Evolutionary conservation across 192 early-diverging fungal genomes (phyloP).

Genomic region (Backusella morwellensis): DNA sequence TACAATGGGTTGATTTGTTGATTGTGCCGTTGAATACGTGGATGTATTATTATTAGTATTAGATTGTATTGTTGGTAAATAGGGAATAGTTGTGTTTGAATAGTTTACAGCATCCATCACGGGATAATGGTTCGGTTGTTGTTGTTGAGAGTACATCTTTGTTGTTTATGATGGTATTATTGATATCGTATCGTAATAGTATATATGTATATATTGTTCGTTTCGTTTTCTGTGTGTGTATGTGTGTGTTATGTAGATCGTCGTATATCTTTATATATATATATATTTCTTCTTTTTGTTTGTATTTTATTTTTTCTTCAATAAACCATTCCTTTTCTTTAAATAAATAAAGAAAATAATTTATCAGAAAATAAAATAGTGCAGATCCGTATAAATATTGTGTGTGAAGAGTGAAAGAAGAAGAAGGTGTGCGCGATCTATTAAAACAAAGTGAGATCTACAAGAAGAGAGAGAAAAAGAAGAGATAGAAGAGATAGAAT

Average conservation of each 20-base stretch:
- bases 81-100: constrained; percentile 2
- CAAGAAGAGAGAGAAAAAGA: background rate
- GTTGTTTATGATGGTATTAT: background rate
- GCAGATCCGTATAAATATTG: background rate
- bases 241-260: background rate
- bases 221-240: too few relatives aligned
- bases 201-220: background rate
- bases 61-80: constrained; percentile 1
- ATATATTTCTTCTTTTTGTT: background rate
- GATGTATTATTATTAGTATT: background rate
- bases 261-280: background rate
- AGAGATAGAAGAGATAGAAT: background rate
- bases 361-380: background rate
- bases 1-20: background rate
- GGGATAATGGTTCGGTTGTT: constrained; percentile 4
- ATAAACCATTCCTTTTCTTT: background rate
- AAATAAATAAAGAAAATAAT: background rate
- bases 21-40: background rate
- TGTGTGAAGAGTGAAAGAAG: background rate
- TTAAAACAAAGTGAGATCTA: background rate
- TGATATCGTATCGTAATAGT: background rate
- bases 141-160: background rate
- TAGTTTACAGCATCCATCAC: constrained; percentile 6
- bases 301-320: background rate
- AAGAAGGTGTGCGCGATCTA: background rate